phyloP scores from a whole-genome alignment of 2,329 filamentous ascomycete genomes.

The Drechslerella coelobrocha region DNA sequence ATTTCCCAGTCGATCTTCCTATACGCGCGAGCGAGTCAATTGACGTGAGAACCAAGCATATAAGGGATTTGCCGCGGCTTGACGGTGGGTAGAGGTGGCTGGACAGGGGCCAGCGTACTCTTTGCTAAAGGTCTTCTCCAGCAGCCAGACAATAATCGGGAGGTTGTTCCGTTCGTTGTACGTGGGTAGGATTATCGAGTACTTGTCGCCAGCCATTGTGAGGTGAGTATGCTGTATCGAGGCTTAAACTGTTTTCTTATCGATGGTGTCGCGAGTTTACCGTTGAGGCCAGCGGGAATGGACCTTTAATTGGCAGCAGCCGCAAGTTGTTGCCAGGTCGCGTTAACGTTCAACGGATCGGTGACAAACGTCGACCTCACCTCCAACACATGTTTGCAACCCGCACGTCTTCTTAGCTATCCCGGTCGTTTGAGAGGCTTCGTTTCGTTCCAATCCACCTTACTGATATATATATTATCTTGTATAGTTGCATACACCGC shows the following conservation, averaged over 20 bases:
- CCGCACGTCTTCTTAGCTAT: neutral
- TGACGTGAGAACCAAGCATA: constrained; percentile 45
- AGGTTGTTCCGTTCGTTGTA: constrained; percentile 99
- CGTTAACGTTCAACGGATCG: too few relatives aligned
- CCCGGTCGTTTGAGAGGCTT: neutral
- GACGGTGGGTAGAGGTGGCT: constrained; percentile 24
- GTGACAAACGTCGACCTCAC: constrained; percentile 35
- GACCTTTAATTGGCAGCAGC: constrained; percentile 23
- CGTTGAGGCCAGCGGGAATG: constrained; percentile 45
- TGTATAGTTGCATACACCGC: too few relatives aligned
- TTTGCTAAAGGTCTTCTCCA: constrained; percentile 89
- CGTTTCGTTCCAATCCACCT: neutral
- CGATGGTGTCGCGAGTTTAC: constrained; percentile 6
- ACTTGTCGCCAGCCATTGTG: constrained; percentile 70
- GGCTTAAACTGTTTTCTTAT: too few relatives aligned
- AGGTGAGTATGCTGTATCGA: constrained; percentile 1
- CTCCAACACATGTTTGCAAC: constrained; percentile 34
- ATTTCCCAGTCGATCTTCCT: constrained; percentile 96
- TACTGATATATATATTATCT: too few relatives aligned
- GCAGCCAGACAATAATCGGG: constrained; percentile 91
- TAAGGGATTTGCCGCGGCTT: constrained; percentile 8
- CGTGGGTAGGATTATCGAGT: constrained; percentile 95
- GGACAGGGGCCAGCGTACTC: constrained; percentile 66
- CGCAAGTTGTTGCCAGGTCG: too few relatives aligned
- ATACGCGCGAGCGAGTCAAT: constrained; percentile 19